Percentiles rank a stretch among this genome's conserved stretches.
phyloP scores from a whole-genome alignment of 495 filamentous ascomycete genomes.

The Neurospora cerealis region DNA sequence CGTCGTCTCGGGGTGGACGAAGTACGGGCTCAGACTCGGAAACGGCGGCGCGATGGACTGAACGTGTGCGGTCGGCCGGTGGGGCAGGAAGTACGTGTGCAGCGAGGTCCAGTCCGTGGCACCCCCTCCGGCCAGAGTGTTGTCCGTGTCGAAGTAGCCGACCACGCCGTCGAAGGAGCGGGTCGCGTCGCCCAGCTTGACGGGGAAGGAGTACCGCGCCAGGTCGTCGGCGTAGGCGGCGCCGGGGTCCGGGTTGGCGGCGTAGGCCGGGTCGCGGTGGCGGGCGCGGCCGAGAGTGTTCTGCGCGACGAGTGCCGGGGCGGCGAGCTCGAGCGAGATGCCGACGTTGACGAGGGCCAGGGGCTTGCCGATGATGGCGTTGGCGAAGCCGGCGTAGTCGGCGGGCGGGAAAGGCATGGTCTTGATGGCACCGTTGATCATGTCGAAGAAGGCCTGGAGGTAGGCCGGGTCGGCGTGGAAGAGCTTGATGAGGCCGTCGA shows the following conservation, averaged over 20 bases:
- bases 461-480: slow-evolving; percentile 18
- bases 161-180: slow-evolving; percentile 28
- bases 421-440: slow-evolving; percentile 18
- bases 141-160: slow-evolving; percentile 23
- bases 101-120: slow-evolving; percentile 1
- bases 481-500: slow-evolving; percentile 25
- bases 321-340: slow-evolving; percentile 27
- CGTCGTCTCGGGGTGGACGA: not conserved
- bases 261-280: not conserved
- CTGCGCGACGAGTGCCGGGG: not conserved
- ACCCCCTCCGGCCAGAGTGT: not conserved
- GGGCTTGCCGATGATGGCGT: slow-evolving; percentile 27
- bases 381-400: slow-evolving; percentile 2
- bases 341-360: slow-evolving; percentile 32
- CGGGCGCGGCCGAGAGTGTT: slow-evolving; percentile 8
- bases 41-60: not conserved
- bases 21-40: not conserved
- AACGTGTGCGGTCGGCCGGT: not conserved
- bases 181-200: slow-evolving; percentile 30
- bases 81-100: not conserved
- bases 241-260: not conserved
- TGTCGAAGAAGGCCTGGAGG: slow-evolving; percentile 26
- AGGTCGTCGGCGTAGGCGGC: not conserved
- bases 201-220: slow-evolving; percentile 17
- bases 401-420: not conserved